Evolutionary conservation across 73 alveolate species (phyloP), one percentile per base, ranked within the genome.

Genomic region (Paramecium bursaria): DNA sequence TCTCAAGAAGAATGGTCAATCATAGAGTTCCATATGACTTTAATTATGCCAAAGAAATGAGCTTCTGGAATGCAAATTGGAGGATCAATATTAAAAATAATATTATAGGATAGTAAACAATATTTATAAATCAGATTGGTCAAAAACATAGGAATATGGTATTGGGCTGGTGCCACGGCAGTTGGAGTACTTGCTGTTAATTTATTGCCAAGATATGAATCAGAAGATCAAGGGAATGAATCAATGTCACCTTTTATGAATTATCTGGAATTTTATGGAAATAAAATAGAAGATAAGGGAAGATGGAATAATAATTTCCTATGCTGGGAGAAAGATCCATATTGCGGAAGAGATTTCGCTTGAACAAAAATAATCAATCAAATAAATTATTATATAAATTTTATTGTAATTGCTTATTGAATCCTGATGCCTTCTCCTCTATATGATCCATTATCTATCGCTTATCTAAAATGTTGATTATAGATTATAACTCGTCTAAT

Each of bases 251-350:
- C 82, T 15, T 31, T 19, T 35, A 39, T 42, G 22, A 42, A 61
- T 22, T 79, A 53, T 53, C 39, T 79, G 13, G 27, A 13, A 3
- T 31, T 53, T n/a, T 35, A 47, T 23, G 50, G 82, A 79, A 79
- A 79, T 44, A 23, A 55, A 55, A 82, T 29, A 11, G 76, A 80
- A 3, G 50, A 79, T 79, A 15, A 39, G 46, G 89, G 89, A 3
- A 79, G 85, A 79, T 79, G 89, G 89, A 79, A 79, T 22, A 74
- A 73, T 44, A 79, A 79, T 51, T 79, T 79, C 54, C 85, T 61
- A 0, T 79, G 89, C 48, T 79, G 61, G 75, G 89, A 79, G 21
- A 79, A 79, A 49, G 85, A 54, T 31, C 80, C 89, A n/a, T 47
- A 26, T 23, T 79, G 89, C 42, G 89, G 85, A 5, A 79, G 89